Evolutionary conservation across 2,329 filamentous ascomycete species (phyloP).

Genomic region (Purpureocillium takamizusanense): DNA sequence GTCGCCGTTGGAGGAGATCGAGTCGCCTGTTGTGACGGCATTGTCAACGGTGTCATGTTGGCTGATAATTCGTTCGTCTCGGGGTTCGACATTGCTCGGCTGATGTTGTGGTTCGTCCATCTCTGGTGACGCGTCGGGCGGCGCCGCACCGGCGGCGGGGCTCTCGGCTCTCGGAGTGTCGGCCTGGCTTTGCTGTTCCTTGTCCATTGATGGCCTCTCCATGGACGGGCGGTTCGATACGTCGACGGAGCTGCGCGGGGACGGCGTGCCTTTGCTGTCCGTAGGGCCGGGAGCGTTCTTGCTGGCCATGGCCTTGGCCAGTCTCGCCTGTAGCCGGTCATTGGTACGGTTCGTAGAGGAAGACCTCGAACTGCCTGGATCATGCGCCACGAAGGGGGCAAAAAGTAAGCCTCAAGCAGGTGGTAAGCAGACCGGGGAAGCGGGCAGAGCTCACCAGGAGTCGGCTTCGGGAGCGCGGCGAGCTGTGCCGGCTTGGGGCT

Average conservation of each 20-base stretch:
- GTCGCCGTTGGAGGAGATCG: no score
- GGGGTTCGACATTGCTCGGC: no score
- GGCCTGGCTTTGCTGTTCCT: constrained; percentile 10
- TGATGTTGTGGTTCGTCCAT: no score
- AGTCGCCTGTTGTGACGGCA: no score
- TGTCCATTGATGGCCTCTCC: constrained; percentile 20
- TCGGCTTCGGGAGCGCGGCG: neutral
- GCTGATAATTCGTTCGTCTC: no score
- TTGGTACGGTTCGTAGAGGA: constrained; percentile 57
- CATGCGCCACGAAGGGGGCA: constrained; percentile 5
- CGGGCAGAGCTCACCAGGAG: neutral
- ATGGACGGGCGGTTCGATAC: constrained; percentile 15
- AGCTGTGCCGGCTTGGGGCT: neutral
- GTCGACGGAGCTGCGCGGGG: constrained; percentile 28
- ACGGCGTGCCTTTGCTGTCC: constrained; percentile 33
- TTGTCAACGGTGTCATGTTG: no score
- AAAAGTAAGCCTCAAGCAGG: neutral
- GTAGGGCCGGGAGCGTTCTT: constrained; percentile 36
- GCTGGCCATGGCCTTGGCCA: constrained; percentile 79
- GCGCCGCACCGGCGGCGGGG: neutral
- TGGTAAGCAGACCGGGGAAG: neutral
- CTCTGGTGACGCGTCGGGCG: no score
- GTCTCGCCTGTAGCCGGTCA: constrained; percentile 78
- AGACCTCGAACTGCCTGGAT: constrained; percentile 46
- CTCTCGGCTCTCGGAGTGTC: constrained; percentile 7